Percentiles rank a stretch among this genome's conserved stretches.
phyloP scores from a whole-genome alignment of 257 asterid species.

The Dorcoceras hygrometricum region DNA sequence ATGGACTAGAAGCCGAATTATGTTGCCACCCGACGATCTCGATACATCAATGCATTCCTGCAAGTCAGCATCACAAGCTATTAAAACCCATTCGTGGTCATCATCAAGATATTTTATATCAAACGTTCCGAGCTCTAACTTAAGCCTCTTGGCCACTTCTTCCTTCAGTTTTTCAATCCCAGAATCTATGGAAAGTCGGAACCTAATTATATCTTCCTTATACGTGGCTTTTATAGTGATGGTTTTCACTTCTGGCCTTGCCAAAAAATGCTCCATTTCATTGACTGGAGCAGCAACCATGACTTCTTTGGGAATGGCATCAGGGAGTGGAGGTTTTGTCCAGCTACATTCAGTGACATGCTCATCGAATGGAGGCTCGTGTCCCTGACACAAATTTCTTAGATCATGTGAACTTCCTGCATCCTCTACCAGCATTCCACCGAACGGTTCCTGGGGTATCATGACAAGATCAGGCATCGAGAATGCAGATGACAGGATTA shows the following conservation, averaged over 20 bases:
- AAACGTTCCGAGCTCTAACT: conserved; percentile 69
- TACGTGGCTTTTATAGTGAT: conserved; percentile 74
- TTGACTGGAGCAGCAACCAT: conserved; percentile 37
- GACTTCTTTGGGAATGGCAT: conserved; percentile 35
- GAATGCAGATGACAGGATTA: conserved; percentile 43
- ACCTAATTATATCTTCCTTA: conserved; percentile 75
- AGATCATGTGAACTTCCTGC: conserved; percentile 87
- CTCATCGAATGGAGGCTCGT: conserved; percentile 48
- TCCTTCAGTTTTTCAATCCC: conserved; percentile 57
- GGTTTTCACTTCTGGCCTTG: conserved; percentile 49
- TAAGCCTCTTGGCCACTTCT: conserved; percentile 79
- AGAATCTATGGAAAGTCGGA: conserved; percentile 48
- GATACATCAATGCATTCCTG: conserved; percentile 64
- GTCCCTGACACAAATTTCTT: conserved; percentile 49
- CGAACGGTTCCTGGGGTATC: conserved; percentile 42
- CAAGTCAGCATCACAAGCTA: conserved; percentile 68
- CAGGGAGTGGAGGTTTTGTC: conserved; percentile 39
- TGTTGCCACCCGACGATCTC: conserved; percentile 46
- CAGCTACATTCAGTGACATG: conserved; percentile 49
- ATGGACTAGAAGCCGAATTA: conserved; percentile 62
- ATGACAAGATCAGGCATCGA: conserved; percentile 37
- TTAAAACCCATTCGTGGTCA: conserved; percentile 86
- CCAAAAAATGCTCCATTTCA: conserved; percentile 31
- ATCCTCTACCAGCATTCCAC: conserved; percentile 68
- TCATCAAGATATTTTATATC: conserved; percentile 81